Evolutionary conservation across 1,284 basidiomycete species (phyloP).

Genomic region (Fomitopsis betulina): DNA sequence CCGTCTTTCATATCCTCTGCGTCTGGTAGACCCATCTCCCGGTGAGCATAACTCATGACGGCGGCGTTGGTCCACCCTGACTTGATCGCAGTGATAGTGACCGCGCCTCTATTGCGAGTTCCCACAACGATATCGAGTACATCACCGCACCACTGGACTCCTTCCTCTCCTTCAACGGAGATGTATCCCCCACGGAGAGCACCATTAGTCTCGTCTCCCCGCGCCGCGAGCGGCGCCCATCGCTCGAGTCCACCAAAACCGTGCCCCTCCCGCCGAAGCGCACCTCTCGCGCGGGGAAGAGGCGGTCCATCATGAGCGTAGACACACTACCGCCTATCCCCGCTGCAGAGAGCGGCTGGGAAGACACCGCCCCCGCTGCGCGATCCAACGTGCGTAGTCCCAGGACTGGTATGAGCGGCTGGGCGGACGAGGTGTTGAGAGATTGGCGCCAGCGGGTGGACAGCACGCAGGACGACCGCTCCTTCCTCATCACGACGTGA

Average conservation of each 20-base stretch:
- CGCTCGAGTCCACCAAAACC: slow-evolving; percentile 6
- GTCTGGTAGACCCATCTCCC: background rate
- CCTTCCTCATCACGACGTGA: slow-evolving; percentile 9
- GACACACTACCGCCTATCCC: background rate
- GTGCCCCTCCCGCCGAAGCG: slow-evolving; percentile 5
- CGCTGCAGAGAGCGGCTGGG: background rate
- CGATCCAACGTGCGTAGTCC: background rate
- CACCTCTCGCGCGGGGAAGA: background rate
- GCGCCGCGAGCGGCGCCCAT: slow-evolving; percentile 1
- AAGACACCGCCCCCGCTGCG: background rate
- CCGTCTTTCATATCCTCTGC: background rate
- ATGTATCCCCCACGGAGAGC: slow-evolving; percentile 28
- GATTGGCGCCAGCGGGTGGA: slow-evolving; percentile 6
- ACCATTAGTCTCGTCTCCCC: slow-evolving; percentile 12
- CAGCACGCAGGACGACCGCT: slow-evolving; percentile 7
- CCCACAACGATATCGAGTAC: background rate
- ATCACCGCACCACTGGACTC: slow-evolving; percentile 23
- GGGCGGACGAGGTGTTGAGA: slow-evolving; percentile 3
- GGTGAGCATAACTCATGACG: background rate
- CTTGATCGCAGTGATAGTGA: slow-evolving; percentile 6
- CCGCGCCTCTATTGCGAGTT: slow-evolving; percentile 6
- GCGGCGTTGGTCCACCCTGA: background rate
- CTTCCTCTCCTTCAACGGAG: slow-evolving; percentile 37
- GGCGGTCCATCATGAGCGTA: slow-evolving; percentile 7
- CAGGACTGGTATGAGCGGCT: slow-evolving; percentile 1